These are phyloP conservation scores for Sequoia sempervirens DNA, from an alignment of 75 land plant species.

Conservation along the genomic window DNA sequence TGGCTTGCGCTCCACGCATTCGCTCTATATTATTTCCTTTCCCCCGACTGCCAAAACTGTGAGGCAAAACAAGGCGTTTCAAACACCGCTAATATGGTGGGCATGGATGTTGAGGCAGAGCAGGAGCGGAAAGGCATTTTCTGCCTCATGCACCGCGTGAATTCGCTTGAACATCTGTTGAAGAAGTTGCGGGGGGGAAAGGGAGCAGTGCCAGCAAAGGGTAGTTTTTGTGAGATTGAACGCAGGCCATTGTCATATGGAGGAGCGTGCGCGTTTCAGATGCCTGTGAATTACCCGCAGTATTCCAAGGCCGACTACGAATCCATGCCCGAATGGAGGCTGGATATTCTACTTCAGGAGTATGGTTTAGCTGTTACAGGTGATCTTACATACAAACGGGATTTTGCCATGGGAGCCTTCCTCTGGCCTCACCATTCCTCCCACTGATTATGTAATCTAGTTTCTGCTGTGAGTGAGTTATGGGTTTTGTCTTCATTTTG, in stretches of 20 bases:
- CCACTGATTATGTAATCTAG: no score
- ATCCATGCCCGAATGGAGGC: slow-evolving; percentile 33
- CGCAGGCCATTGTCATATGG: not conserved
- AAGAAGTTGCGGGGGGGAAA: not conserved
- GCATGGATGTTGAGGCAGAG: not conserved
- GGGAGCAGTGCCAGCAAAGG: not conserved
- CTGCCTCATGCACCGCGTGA: not conserved
- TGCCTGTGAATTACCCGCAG: slow-evolving; percentile 35
- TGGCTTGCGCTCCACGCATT: no score
- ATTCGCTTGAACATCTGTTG: not conserved
- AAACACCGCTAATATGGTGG: no score
- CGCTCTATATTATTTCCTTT: no score
- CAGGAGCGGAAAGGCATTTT: not conserved
- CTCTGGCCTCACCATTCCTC: slow-evolving; percentile 16
- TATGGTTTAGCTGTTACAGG: slow-evolving; percentile 26
- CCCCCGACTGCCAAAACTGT: no score
- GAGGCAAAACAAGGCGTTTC: no score
- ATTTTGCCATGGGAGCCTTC: slow-evolving; percentile 32
- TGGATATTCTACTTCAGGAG: slow-evolving; percentile 15
- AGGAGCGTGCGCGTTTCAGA: slow-evolving; percentile 9
- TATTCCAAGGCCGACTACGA: slow-evolving; percentile 28
- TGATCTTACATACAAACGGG: slow-evolving; percentile 17
- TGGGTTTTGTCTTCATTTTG: no score
- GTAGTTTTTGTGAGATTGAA: no score
- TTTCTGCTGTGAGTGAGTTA: no score